Conservation (phyloP, 306 rosid genomes). For the Trifolium dubium region DNA sequence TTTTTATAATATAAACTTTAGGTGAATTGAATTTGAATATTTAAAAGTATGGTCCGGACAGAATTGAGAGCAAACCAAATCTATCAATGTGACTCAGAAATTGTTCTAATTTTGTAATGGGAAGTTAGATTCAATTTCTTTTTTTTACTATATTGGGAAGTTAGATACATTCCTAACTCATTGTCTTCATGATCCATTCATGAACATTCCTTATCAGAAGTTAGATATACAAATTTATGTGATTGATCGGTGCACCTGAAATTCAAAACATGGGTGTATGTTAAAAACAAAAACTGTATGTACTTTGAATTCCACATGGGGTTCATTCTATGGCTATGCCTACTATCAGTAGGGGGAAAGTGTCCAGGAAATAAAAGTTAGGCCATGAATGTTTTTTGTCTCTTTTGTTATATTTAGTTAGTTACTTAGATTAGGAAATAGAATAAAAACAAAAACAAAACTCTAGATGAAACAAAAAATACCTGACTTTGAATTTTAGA, state of each 20-base stretch:
- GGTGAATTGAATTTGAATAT: neutral
- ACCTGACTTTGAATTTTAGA: neutral
- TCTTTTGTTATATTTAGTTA: neutral
- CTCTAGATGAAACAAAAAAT: neutral
- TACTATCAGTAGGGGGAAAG: neutral
- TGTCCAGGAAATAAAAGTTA: neutral
- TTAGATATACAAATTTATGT: neutral
- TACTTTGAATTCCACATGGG: neutral
- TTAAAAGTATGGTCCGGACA: neutral
- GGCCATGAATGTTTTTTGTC: neutral
- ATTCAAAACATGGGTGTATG: neutral
- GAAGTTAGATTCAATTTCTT: neutral
- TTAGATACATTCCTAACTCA: neutral
- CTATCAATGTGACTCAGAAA: neutral
- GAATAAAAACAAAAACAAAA: neutral
- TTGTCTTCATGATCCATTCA: neutral
- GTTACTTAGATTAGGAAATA: too few species aligned
- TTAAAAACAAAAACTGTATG: neutral
- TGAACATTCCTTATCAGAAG: neutral
- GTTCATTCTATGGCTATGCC: neutral
- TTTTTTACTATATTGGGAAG: neutral
- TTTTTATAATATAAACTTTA: neutral
- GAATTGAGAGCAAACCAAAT: neutral
- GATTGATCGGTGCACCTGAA: constrained; percentile 18
- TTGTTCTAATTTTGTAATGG: neutral